A percentile compares a stretch with the other conserved stretches of the same genome.
phyloP scores from a whole-genome alignment of 306 rosid genomes.

The Lathyrus oleraceus region DNA sequence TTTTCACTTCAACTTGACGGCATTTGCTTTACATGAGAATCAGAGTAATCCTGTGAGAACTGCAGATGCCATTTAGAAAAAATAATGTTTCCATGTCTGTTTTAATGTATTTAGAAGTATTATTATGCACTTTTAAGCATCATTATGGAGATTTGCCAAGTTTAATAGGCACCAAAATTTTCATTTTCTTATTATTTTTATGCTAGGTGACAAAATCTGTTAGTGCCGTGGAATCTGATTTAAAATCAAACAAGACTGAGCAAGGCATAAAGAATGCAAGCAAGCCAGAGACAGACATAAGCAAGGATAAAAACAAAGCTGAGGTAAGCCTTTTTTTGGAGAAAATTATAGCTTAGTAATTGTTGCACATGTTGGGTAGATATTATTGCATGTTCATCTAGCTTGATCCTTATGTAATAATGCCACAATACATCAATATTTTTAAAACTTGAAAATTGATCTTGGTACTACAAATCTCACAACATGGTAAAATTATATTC shows the following conservation, averaged over 20 bases:
- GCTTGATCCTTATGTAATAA: background rate
- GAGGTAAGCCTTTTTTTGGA: conserved; percentile 44
- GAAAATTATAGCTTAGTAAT: background rate
- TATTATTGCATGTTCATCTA: conserved; percentile 1
- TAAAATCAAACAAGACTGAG: conserved; percentile 55
- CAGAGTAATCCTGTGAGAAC: background rate
- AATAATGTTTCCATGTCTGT: background rate
- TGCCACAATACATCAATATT: background rate
- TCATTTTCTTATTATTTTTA: conserved; percentile 10
- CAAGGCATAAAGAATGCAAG: conserved; percentile 56
- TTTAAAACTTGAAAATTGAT: conserved; percentile 2
- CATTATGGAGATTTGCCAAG: conserved; percentile 19
- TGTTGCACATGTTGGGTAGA: conserved; percentile 9
- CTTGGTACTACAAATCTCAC: background rate
- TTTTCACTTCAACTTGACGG: conserved; percentile 12
- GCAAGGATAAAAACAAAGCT: conserved; percentile 56
- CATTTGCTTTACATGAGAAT: conserved; percentile 1
- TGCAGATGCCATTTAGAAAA: conserved; percentile 21
- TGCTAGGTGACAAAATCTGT: conserved; percentile 52
- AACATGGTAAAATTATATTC: background rate
- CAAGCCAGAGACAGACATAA: conserved; percentile 45
- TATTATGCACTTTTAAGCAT: conserved; percentile 1
- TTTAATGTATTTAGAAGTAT: conserved; percentile 12
- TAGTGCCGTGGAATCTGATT: conserved; percentile 50
- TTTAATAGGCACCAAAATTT: background rate